Evolutionary conservation across 805 yeast species (phyloP), one percentile per base, ranked within the genome.

Genomic region (Zygoascus biomembranicola): DNA sequence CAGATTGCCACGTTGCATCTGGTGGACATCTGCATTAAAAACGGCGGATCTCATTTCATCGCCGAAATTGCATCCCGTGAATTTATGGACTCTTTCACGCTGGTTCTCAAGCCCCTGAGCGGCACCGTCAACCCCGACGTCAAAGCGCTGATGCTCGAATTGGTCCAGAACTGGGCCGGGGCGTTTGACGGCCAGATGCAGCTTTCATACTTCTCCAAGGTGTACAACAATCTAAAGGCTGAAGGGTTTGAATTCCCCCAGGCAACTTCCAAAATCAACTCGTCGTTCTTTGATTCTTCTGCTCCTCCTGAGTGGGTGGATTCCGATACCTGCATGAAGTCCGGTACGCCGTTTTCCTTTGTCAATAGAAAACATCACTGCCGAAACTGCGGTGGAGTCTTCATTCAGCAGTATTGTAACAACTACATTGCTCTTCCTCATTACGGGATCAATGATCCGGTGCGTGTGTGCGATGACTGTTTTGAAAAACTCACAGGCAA

Each of bases 291-390:
- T 49, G 97, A 92, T 62, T 80, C 96, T 1, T 85, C 82, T 57
- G 90, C 90, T 4, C 97, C 99, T 1, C 98, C 99, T 0, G 97
- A 90, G 61, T 94, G 99, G 99, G 84, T 87, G 20, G 99, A 94
- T 64, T 85, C 90, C 10, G 96, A 89, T 61, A 88, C 88, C 2
- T 94, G 99, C 69, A 90, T 94, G 97, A 81, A 88, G 52, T 89
- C 97, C 60, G 89, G 95, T 50, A 80, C 76, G 43, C 72, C 83
- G 14, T 94, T 94, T 65, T 75, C 94, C 0, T 77, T 92, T 65
- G 72, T 90, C 56, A 90, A 87, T 66, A 77, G 99, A 64, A 90
- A 92, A 66, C 99, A 94, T 68, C 99, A 94, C 69, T 94, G 99
- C 69, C 78, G 99, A 51, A 85, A 95, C 51, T 94, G 99, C 71